A percentile compares a stretch with the other conserved stretches of the same genome.
These are phyloP conservation scores for Penicillium salamii DNA, from an alignment of 495 filamentous ascomycete species.

Conservation along the genomic window DNA sequence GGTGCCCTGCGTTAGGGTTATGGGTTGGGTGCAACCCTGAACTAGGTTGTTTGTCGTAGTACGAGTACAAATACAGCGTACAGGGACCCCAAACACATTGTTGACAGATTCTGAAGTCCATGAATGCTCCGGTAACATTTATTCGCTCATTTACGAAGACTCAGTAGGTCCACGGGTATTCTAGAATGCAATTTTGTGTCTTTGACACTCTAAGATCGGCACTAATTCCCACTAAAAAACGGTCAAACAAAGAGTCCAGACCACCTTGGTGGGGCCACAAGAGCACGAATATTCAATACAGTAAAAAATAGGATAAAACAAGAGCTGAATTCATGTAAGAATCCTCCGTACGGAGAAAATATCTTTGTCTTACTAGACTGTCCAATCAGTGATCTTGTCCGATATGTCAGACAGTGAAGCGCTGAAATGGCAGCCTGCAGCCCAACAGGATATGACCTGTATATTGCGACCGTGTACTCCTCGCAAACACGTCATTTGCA, in stretches of 20 bases:
- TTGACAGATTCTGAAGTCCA: too few relatives aligned
- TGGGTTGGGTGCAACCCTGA: background rate
- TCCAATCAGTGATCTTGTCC: background rate
- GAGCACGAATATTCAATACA: background rate
- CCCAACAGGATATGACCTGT: conserved; percentile 1
- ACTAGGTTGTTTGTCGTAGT: background rate
- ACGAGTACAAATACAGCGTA: too few relatives aligned
- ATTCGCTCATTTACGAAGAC: background rate
- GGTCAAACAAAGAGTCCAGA: conserved; percentile 3
- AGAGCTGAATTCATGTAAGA: background rate
- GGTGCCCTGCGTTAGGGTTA: conserved; percentile 1
- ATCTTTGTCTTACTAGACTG: background rate
- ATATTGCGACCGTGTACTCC: background rate
- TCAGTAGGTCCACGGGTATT: background rate
- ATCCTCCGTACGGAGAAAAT: background rate
- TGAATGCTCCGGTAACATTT: too few relatives aligned
- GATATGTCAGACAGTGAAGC: background rate
- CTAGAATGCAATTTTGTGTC: background rate
- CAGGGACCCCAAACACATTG: too few relatives aligned
- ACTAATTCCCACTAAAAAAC: conserved; percentile 9
- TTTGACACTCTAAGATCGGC: conserved; percentile 1
- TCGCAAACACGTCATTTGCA: conserved; percentile 3
- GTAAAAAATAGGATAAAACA: background rate
- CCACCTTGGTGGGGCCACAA: background rate
- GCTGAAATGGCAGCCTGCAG: conserved; percentile 1